Base-by-base conservation (phyloP, 2,329 filamentous ascomycete genomes). In the Aspergillus sp. region DNA sequence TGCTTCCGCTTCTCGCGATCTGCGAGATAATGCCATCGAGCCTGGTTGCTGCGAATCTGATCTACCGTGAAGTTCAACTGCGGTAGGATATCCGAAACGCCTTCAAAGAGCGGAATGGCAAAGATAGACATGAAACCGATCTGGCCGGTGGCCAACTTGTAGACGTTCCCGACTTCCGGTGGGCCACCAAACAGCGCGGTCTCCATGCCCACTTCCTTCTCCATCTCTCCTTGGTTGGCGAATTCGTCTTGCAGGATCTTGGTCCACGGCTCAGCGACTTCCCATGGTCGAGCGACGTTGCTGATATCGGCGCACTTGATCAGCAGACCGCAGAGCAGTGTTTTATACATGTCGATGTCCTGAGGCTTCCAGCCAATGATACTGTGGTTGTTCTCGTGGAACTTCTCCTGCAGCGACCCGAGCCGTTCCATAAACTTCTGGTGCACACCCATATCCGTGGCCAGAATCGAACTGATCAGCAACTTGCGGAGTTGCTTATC, bases 261-360 rank as follows among this genome's bases (percentile, higher is more conserved):
- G 59, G 93, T 95, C 93, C 93, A 98, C 63, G 85, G 78, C 39
- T 88, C 75, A 26, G 93, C 93, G 28, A 89, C 81, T 47, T 85
- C 78, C 64, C 93, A 90, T 47, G 82, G 85, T 47, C 93, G 83
- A 46, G 90, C 89, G 65, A 97, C 93, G 64, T 98, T 98, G 71
- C 91, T 96, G 62, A 98, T 97, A 66, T 98, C 93, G 35, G 93
- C 93, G 64, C 93, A 97, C 67, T 98, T 98, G 70, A 98, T 96
- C 49, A 98, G 73, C 47, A 98, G 72, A 9, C 89, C 89, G 68
- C 93, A 97, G n/a, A 85, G 74, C 41, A 97, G 70, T 7, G 86
- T 82, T 55, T 84, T 86, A 55, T 89, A 80, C 56, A 90, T 85
- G 50, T 93, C 83, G 7, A 84, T 64, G 55, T 85, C 78, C 54